Base-by-base conservation (phyloP, 495 filamentous ascomycete species). In the Chaetomium fimeti region DNA sequence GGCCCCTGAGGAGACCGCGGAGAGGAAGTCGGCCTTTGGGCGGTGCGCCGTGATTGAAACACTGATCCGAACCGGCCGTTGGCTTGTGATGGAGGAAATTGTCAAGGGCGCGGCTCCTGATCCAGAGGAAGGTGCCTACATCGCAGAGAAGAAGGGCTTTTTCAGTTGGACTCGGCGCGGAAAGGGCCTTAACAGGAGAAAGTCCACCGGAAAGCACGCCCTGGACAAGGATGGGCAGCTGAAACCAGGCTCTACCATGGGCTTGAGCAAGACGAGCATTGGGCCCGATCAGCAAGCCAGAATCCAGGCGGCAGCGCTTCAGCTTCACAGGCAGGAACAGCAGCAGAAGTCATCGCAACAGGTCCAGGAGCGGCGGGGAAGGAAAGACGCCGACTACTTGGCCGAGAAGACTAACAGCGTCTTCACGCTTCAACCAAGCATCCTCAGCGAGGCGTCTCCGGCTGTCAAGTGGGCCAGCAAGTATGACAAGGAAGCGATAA, bases 11-110 rank as follows among this genome's bases (percentile, higher is more conserved):
- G 94, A 98, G 75, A 87, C 92, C 2, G 75, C 85, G 0, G 81
- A 87, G 36, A 86, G 94, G 61, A 98, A 98, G 75, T 88, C 92
- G 5, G 91, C 91, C 20, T 98, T 98, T 76, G 95, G 94, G 16
- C 84, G 95, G 66, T 98, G 95, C 72, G 91, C 94, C 22, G 81
- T 98, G 18, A 80, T 98, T 20, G 94, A 98, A 72, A 98, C 94
- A 0, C 75, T 84, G 9, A 93, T 98, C 62, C 81, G 82, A 29
- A 85, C 88, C 51, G 88, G 91, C 47, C 89, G 88, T 60, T 98
- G 95, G 95, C 81, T 98, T 22, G 86, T 98, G 28, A 86, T 96
- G 74, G 93, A 98, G 77, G 94, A 98, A 78, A 92, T 97, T 75
- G 87, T 98, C 60, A 94, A 93, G 73, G 94, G 94, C 13, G 94